A percentile compares a stretch with the other conserved stretches of the same genome.
These are phyloP conservation scores for Xylaria sp. DNA, from an alignment of 2,329 filamentous ascomycete species.

Conservation along the genomic window DNA sequence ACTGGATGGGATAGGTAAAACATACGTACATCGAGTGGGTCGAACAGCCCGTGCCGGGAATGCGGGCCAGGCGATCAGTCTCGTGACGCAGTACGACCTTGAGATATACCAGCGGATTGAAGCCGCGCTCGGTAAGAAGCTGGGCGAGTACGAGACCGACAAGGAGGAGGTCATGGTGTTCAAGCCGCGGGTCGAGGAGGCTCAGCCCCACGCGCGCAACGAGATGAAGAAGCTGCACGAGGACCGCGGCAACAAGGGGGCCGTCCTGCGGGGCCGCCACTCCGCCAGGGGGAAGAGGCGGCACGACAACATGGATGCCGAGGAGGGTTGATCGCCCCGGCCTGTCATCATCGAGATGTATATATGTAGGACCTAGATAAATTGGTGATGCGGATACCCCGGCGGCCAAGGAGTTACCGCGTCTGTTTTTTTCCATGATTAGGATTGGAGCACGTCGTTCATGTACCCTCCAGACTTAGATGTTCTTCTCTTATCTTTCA, in stretches of 20 bases:
- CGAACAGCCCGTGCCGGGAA: constrained; percentile 87
- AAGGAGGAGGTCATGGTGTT: constrained; percentile 88
- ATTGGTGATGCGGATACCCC: not conserved
- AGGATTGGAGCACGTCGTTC: not conserved
- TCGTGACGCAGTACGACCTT: constrained; percentile 83
- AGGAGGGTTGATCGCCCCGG: constrained; percentile 66
- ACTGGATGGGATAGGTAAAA: constrained; percentile 55
- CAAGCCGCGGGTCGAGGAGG: constrained; percentile 76
- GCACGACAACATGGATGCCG: constrained; percentile 70
- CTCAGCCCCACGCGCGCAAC: constrained; percentile 75
- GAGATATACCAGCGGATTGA: constrained; percentile 78
- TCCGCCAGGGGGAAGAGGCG: constrained; percentile 48
- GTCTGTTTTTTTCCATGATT: not conserved
- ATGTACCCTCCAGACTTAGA: not conserved
- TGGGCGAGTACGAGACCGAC: constrained; percentile 67
- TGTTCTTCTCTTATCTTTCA: too few species aligned
- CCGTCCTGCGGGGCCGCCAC: constrained; percentile 46
- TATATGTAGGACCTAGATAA: not conserved
- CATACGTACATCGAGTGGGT: constrained; percentile 87
- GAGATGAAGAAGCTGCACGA: constrained; percentile 84
- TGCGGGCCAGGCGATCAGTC: constrained; percentile 75
- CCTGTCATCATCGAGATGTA: constrained; percentile 3
- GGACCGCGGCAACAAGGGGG: constrained; percentile 61
- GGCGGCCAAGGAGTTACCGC: not conserved
- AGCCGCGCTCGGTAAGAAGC: constrained; percentile 75